Evolutionary conservation across 305 asterid species (phyloP).

Genomic region (Fraxinus sp.): DNA sequence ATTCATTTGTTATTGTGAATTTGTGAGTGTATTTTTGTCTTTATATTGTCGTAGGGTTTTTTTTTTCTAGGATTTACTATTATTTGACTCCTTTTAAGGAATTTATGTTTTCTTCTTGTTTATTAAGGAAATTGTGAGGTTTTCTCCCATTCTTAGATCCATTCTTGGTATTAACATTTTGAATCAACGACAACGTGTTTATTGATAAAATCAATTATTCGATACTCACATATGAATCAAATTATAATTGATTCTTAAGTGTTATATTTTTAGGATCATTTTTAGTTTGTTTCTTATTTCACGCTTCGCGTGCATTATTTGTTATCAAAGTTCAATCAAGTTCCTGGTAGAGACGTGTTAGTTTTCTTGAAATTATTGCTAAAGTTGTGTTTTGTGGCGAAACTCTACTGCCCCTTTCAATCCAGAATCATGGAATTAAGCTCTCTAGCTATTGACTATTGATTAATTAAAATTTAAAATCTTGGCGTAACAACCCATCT

Average conservation of each 20-base stretch:
- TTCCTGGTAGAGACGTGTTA: not conserved
- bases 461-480: not conserved
- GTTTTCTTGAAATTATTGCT: not conserved
- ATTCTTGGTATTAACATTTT: not conserved
- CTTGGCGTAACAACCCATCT: not conserved
- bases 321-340: not conserved
- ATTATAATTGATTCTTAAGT: too few relatives aligned
- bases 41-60: too few relatives aligned
- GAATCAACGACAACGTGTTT: not conserved
- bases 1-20: not conserved
- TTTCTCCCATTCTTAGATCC: not conserved
- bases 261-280: too few relatives aligned
- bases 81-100: too few relatives aligned
- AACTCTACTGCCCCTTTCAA: not conserved
- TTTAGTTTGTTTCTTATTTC: not conserved
- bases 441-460: not conserved
- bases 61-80: too few relatives aligned
- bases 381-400: not conserved
- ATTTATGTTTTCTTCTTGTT: too few relatives aligned
- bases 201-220: not conserved
- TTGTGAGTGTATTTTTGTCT: not conserved
- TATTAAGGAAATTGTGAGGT: not conserved
- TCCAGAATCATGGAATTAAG: not conserved
- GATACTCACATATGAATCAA: too few relatives aligned
- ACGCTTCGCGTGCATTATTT: not conserved